These are phyloP conservation scores for Aspergillus nomiae DNA, from an alignment of 2,329 filamentous ascomycete genomes.

Conservation along the genomic window DNA sequence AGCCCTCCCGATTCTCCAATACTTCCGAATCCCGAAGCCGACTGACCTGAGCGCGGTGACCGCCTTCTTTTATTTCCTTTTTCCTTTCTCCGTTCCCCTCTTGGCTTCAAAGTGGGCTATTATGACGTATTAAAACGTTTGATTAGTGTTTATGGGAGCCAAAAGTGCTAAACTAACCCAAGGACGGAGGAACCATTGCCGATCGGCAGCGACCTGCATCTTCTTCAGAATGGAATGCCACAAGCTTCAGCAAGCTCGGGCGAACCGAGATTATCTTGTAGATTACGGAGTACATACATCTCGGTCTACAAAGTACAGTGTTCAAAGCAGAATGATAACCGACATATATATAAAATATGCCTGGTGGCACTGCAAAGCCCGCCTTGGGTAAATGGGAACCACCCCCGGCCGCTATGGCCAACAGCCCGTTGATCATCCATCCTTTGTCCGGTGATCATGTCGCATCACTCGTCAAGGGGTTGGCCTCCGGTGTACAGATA, in stretches of 20 bases:
- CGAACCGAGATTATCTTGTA: background rate
- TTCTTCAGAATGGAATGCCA: background rate
- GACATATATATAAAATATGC: background rate
- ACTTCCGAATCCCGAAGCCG: background rate
- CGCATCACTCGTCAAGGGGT: slow-evolving; percentile 1
- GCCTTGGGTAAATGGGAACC: background rate
- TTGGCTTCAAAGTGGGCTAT: background rate
- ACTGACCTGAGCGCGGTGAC: background rate
- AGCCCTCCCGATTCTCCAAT: background rate
- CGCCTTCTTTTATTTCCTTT: background rate
- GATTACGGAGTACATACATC: background rate
- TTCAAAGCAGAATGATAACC: background rate
- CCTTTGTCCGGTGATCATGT: slow-evolving; percentile 12
- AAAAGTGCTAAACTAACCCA: background rate
- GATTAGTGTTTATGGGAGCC: background rate
- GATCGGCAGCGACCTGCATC: background rate
- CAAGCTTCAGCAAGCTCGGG: background rate
- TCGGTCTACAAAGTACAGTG: background rate
- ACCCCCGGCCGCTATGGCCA: background rate
- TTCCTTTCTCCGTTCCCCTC: background rate
- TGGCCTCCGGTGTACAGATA: background rate
- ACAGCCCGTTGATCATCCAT: background rate
- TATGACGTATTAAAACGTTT: background rate
- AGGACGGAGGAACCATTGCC: background rate
- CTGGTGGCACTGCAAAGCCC: background rate